Evolutionary conservation across 2,329 filamentous ascomycete species (phyloP), one percentile per base, ranked within the genome.

Genomic region (Lachnellula suecica): DNA sequence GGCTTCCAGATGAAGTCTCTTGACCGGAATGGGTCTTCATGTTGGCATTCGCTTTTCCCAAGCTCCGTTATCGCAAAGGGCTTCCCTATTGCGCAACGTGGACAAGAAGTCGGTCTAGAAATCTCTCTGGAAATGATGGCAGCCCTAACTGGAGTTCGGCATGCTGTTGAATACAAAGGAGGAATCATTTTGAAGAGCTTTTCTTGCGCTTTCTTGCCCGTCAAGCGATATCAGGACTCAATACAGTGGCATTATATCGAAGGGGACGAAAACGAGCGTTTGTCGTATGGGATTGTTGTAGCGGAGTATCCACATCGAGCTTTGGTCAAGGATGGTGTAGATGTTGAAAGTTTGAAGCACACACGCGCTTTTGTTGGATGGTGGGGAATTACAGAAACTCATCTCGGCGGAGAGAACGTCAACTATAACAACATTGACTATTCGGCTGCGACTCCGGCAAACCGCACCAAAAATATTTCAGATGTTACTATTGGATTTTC

Each of bases 231-330:
- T 3, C 56, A 34, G 4, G 46, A 53, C 8, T 35, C 56, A 8
- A 4, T 63, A 3, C 19, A 56, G 4, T 66, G 62, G 63, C 62
- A 64, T 43, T 44, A 62, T n/a, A 19, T 60, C 45, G 44, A 47
- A n/a, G 13, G 37, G 11, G 46, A 50, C n/a, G 41, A 51, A 7
- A 44, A 49, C 0, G 27, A 31, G 15, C 53, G 49, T 9, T 44
- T 60, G n/a, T 41, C 53, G 7, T 58, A 56, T 42, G 23, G 31
- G n/a, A 38, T 47, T 24, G 42, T 34, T 1, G 29, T 38, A 2
- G n/a, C 9, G 40, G 25, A 22, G 7, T 56, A 29, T 25, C 47
- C 51, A 3, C 10, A 44, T 6, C 29, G 47, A 27, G 47, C 27
- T 15, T 22, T 47, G n/a, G 25, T 49, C 1, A 31, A 31, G 27